Base-by-base conservation (phyloP, 2,329 filamentous ascomycete genomes). In the Sordariomycetes sp. region DNA sequence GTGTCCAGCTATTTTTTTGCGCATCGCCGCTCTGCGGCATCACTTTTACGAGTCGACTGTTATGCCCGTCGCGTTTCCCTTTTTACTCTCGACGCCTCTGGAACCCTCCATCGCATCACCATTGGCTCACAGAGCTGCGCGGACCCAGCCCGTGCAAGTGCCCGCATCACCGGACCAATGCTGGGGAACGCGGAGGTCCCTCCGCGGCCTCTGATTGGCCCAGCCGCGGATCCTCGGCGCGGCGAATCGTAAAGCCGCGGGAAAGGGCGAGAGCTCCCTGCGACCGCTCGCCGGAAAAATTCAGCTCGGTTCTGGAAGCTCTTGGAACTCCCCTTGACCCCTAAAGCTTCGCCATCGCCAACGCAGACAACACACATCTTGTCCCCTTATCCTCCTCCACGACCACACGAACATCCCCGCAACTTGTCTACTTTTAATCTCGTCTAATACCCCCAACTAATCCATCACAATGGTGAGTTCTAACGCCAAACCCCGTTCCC, bases 301-400 rank as follows among this genome's bases (percentile, higher is more conserved):
- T 61, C 64, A 62, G 62, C 57, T 32, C 35, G 56, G 56, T 59
- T 65, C 62, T 60, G 65, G 64, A 62, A 61, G 57, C 54, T 60
- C 55, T 59, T 62, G 52, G 61, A 61, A 61, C 51, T 54, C 10
- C 24, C 50, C 34, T 17, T 10, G 24, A 39, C 35, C 42, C 35
- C 36, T 35, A 24, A 36, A 54, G 53, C 51, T 56, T 52, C 42
- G 35, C 22, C 22, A 56, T 51, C 54, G n/a, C 39, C 22, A 10
- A 25, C 7, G 12, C 12, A 34, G 13, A n/a, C 39, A 48, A 25
- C 42, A 22, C 34, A 32, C 8, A 32, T 32, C 28, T 24, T 55
- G 12, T 13, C 10, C 25, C 20, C 24, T n/a, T 45, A 48, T 51
- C 12, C 39, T 45, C 50, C 36, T 10, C n/a, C 20, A 20, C 7